These are phyloP conservation scores for Quercus bicolor DNA, from an alignment of 306 rosid species.

Conservation along the genomic window DNA sequence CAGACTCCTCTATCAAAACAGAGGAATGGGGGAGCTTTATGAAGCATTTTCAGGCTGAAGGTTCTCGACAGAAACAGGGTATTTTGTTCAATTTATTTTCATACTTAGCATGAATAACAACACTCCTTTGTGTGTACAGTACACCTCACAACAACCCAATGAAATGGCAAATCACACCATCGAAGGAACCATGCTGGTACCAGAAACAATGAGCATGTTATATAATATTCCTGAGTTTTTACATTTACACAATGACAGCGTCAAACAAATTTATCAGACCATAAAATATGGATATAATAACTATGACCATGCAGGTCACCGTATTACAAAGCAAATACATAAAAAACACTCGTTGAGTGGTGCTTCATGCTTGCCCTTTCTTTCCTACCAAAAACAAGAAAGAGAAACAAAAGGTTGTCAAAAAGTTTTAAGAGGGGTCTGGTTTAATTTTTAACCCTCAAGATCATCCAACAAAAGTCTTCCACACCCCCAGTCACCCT, in stretches of 20 bases:
- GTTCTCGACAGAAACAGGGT: too few species aligned
- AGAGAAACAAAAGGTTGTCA: neutral
- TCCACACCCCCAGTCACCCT: conserved; percentile 26
- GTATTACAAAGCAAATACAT: conserved; percentile 23
- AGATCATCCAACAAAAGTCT: conserved; percentile 26
- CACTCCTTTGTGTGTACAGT: neutral
- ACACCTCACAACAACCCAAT: neutral
- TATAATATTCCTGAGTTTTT: neutral
- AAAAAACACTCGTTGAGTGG: neutral
- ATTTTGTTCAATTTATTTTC: too few species aligned
- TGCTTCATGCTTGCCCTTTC: conserved; percentile 10
- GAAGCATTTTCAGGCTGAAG: too few species aligned
- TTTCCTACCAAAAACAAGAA: conserved; percentile 5
- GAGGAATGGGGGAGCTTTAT: too few species aligned
- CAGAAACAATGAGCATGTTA: neutral
- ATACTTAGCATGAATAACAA: too few species aligned
- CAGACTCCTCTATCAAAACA: too few species aligned
- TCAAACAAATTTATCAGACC: neutral
- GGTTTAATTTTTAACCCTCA: conserved; percentile 12
- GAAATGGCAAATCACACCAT: neutral
- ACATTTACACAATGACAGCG: neutral
- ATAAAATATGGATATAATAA: neutral
- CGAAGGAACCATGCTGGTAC: neutral
- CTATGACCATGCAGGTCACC: conserved; percentile 6
- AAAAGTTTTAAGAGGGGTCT: neutral